These are phyloP conservation scores for Eucalyptus sp. DNA, from an alignment of 345 rosid species.

Conservation along the genomic window DNA sequence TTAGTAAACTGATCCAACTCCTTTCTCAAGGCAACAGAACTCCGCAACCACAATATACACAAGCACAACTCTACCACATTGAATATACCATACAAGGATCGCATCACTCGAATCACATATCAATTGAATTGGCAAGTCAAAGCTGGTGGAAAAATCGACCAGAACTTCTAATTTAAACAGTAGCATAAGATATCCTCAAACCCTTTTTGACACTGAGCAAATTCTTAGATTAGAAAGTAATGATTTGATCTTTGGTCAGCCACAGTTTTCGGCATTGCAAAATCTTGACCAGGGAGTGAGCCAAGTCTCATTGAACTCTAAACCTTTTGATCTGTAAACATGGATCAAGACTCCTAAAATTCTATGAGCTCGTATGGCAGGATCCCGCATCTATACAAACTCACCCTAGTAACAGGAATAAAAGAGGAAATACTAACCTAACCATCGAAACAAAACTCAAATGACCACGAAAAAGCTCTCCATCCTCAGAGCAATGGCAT, in stretches of 20 bases:
- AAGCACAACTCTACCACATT: neutral
- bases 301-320: too few relatives aligned
- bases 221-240: neutral
- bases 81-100: neutral
- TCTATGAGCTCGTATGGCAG: neutral
- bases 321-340: too few relatives aligned
- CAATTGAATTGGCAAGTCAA: neutral
- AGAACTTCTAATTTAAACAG: too few relatives aligned
- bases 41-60: neutral
- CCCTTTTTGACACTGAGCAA: neutral
- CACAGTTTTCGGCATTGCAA: neutral
- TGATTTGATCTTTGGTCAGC: neutral
- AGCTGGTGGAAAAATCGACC: neutral
- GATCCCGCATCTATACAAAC: neutral
- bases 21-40: neutral
- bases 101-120: neutral
- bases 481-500: neutral
- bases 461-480: too few relatives aligned
- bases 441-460: neutral
- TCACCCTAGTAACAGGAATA: neutral
- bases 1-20: neutral
- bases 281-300: too few relatives aligned
- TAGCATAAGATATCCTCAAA: neutral
- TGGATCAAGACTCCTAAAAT: too few relatives aligned
- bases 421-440: neutral